Evolutionary conservation across 78 protist species (phyloP), one percentile per base, ranked within the genome.

Genomic region (Cyanophora paradoxa): DNA sequence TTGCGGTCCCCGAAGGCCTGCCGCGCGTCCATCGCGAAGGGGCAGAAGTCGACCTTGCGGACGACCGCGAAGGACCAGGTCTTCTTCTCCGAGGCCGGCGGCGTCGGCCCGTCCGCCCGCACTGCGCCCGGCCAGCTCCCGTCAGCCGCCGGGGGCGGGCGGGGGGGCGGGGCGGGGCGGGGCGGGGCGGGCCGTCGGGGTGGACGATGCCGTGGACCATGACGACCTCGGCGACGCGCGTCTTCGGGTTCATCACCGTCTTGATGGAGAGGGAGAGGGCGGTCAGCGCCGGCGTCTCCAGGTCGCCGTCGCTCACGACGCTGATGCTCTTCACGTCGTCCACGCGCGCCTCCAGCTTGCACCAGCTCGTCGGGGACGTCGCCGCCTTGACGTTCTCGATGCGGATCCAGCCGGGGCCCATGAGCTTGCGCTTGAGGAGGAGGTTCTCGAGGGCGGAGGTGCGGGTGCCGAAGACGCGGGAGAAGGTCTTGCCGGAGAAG

Each of bases 361-460:
- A 64, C 74, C 74, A 66, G 66, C 56, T 24, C 28, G 44, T 3
- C 19, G 31, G 17, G 3, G 56, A 13, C 14, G 44, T 1, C 22
- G 30, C 28, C n/a, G 56, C 76, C 56, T 59, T 37, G 16, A n/a
- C 76, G 26, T 16, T 41, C 10, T 33, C 3, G 16, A 80, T 1
- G 28, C 30, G 22, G 30, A 94, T 58, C 95, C 94, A 94, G 78
- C 89, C 65, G 14, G 98, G 98, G 10, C 98, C 98, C 91, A 73
- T 87, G 31, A 94, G 64, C 42, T 73, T 37, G 26, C 84, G 72
- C 65, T 91, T 82, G 30, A 92, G 1, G 1, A 94, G 28, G 65
- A 94, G 82, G 7, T 31, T 46, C 84, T 94, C 98, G 0, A 79
- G 20, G 26, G 69, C 34, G 24, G 80, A 54, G 28, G 86, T 77